Percentiles rank a stretch among this genome's conserved stretches.
phyloP scores from a whole-genome alignment of 2,329 filamentous ascomycete genomes.

The Exophiala oligosperma region DNA sequence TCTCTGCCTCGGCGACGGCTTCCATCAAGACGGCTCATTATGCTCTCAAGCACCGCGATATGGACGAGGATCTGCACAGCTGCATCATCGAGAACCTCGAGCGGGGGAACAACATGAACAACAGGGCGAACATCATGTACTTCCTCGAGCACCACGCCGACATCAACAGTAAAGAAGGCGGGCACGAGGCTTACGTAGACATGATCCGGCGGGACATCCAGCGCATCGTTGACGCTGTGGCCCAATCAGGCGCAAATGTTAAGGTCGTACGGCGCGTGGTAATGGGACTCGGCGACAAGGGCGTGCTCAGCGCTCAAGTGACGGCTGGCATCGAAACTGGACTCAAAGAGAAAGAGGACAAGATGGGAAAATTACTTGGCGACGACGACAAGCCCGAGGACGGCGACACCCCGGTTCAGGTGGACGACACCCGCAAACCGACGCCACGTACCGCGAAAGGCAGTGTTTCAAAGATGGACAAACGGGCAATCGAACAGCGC shows the following conservation, averaged over 20 bases:
- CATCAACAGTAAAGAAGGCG: conserved; percentile 70
- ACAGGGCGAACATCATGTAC: conserved; percentile 97
- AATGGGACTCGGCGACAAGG: conserved; percentile 67
- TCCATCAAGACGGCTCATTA: conserved; percentile 92
- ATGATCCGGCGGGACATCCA: conserved; percentile 96
- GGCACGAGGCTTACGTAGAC: conserved; percentile 74
- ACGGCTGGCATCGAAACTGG: conserved; percentile 80
- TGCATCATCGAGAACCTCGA: conserved; percentile 97
- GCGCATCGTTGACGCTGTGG: conserved; percentile 86
- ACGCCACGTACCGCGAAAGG: conserved; percentile 29
- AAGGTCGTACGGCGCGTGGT: conserved; percentile 86
- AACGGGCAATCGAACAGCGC: conserved; percentile 87
- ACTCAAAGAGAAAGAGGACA: conserved; percentile 74
- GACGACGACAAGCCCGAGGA: conserved; percentile 39
- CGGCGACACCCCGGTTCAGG: conserved; percentile 14
- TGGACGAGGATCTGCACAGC: conserved; percentile 95
- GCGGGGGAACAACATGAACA: conserved; percentile 84
- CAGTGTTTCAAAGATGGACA: conserved; percentile 63
- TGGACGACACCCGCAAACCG: conserved; percentile 32
- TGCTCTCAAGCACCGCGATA: conserved; percentile 88
- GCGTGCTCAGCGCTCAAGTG: conserved; percentile 71
- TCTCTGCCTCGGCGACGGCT: conserved; percentile 86
- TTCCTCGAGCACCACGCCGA: conserved; percentile 96
- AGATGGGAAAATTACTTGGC: conserved; percentile 58
- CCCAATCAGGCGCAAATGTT: conserved; percentile 86